phyloP scores from a whole-genome alignment of 805 yeast genomes.

The Peterozyma xylosa region DNA sequence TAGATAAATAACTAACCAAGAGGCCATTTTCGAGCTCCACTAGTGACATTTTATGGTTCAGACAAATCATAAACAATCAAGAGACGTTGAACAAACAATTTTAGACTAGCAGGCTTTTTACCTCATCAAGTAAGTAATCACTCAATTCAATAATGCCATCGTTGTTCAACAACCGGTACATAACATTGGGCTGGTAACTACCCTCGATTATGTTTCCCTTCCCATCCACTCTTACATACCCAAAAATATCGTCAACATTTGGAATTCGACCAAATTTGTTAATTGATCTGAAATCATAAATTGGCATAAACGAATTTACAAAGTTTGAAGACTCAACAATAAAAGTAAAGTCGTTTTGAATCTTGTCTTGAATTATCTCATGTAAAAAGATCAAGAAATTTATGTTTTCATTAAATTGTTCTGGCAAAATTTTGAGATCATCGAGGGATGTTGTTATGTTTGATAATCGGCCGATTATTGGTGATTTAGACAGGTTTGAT shows the following conservation, averaged over 20 bases:
- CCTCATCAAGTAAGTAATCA: conserved; percentile 37
- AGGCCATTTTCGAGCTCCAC: no score
- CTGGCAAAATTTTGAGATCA: conserved; percentile 10
- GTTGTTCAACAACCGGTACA: conserved; percentile 44
- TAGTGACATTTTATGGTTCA: no score
- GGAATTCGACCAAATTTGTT: conserved; percentile 64
- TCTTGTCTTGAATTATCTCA: conserved; percentile 13
- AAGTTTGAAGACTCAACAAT: conserved; percentile 48
- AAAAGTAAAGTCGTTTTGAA: conserved; percentile 42
- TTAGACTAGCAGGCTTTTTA: conserved; percentile 15
- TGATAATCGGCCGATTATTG: conserved; percentile 14
- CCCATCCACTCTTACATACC: conserved; percentile 54
- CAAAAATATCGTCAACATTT: conserved; percentile 62
- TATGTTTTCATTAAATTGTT: conserved; percentile 18
- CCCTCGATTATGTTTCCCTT: conserved; percentile 46
- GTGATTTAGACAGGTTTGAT: conserved; percentile 14
- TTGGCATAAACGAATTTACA: conserved; percentile 52
- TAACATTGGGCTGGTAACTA: conserved; percentile 48
- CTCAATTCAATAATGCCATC: conserved; percentile 46
- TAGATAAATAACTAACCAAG: no score
- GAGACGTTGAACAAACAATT: neutral
- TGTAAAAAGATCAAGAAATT: conserved; percentile 18
- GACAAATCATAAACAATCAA: neutral
- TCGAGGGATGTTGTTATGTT: neutral
- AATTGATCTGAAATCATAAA: conserved; percentile 60